phyloP scores from a whole-genome alignment of 257 asterid genomes.

The Thymus mandschuricus region DNA sequence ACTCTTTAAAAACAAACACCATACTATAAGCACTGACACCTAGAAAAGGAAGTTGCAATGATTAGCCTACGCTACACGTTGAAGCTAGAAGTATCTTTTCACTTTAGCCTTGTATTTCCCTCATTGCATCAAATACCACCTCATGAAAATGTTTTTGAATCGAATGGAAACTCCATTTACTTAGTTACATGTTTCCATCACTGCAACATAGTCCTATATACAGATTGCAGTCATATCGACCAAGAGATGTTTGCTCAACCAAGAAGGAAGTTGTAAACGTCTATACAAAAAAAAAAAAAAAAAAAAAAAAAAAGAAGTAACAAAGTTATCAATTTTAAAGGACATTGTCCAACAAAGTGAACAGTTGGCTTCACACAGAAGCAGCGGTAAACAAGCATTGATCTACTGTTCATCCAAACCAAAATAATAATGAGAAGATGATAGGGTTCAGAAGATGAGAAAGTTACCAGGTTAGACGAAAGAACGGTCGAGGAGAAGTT shows the following conservation, averaged over 20 bases:
- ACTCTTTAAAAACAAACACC: not conserved
- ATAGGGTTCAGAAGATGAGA: slow-evolving; percentile 15
- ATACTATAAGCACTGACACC: not conserved
- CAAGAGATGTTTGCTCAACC: slow-evolving; percentile 16
- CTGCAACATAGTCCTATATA: not conserved
- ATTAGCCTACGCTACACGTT: not conserved
- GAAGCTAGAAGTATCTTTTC: slow-evolving; percentile 5
- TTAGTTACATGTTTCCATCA: not conserved
- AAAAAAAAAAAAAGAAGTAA: too few species aligned
- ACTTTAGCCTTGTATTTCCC: not conserved
- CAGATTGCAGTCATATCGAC: not conserved
- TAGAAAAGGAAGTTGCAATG: not conserved
- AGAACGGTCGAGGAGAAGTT: slow-evolving; percentile 64
- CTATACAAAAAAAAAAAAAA: not conserved
- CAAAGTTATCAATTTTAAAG: not conserved
- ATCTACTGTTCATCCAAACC: not conserved
- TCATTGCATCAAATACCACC: not conserved
- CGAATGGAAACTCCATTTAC: slow-evolving; percentile 9
- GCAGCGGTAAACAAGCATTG: not conserved
- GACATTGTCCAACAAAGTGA: slow-evolving; percentile 3
- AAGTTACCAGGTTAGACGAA: slow-evolving; percentile 59
- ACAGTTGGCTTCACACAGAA: slow-evolving; percentile 13
- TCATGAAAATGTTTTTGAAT: not conserved
- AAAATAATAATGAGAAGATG: not conserved
- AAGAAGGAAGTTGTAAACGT: not conserved